phyloP scores from a whole-genome alignment of 2,329 filamentous ascomycete genomes.

The Plenodomus lindquistii region DNA sequence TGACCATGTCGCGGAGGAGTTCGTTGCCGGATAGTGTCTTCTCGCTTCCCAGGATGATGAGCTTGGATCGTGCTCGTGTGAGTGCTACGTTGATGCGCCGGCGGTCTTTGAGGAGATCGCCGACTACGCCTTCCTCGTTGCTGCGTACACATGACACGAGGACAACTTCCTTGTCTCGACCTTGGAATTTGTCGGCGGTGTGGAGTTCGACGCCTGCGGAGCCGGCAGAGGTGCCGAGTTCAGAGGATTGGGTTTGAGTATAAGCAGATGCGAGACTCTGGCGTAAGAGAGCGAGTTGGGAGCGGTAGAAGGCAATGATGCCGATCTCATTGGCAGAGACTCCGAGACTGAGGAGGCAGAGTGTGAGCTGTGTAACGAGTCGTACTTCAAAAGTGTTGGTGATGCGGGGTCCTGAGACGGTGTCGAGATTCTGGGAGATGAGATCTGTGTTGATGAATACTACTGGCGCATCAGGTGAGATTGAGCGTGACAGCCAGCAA shows the following conservation, averaged over 20 bases:
- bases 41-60: conserved; percentile 83
- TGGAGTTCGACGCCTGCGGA: conserved; percentile 78
- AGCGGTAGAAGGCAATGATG: conserved; percentile 95
- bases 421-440: conserved; percentile 68
- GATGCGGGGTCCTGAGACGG: conserved; percentile 75
- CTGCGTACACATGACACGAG: conserved; percentile 85
- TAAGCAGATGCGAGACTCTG: conserved; percentile 65
- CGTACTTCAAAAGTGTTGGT: conserved; percentile 84
- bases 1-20: conserved; percentile 75
- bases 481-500: conserved; percentile 78
- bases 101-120: conserved; percentile 90
- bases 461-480: conserved; percentile 73
- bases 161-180: conserved; percentile 91
- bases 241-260: conserved; percentile 50
- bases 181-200: conserved; percentile 95
- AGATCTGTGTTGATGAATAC: conserved; percentile 88
- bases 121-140: conserved; percentile 81
- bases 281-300: conserved; percentile 82
- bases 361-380: conserved; percentile 78
- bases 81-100: conserved; percentile 93
- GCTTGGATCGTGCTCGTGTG: conserved; percentile 87
- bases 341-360: conserved; percentile 74
- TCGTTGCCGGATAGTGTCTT: conserved; percentile 72
- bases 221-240: conserved; percentile 33
- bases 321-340: conserved; percentile 78